Evolutionary conservation across 2,329 filamentous ascomycete genomes (phyloP), one percentile per base, ranked within the genome.

Genomic region (Huntiella omanensis): DNA sequence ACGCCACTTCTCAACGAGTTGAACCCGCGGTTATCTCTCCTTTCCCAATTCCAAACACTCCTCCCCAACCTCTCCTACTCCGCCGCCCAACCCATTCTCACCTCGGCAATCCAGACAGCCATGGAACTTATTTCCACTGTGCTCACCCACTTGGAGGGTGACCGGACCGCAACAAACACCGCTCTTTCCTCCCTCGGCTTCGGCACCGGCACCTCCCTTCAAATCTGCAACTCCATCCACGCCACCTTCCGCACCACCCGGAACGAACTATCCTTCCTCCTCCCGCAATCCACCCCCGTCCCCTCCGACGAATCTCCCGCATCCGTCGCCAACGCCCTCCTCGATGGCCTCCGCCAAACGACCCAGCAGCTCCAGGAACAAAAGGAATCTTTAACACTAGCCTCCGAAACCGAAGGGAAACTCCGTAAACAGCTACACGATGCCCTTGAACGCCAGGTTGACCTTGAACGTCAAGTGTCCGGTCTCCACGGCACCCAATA

Each of bases 211-310:
- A 67, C 72, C 49, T 64, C 67, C 0, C 47, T 58, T n/a, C 66
- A 68, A n/a, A 65, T 71, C 48, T 54, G 77, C 5, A 50, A 60
- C 1, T 62, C 66, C 0, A 63, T 79, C 10, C 56, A 63, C 0
- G 51, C 61, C 2, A 64, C 67, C 2, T 71, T 79, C 58, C 69
- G 73, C 15, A 57, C 67, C 2, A 74, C 73, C 1, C 67, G 75
- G 1, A 59, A 77, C 0, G 73, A 78, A 52, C 66, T 78, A 2
- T 75, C 78, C 56, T 77, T 77, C 53, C 63, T 77, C 15, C 70
- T 67, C 0, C 74, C 74, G 0, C 74, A 73, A 4, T 74, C 78
- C 55, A 60, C 69, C n/a, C 54, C 64, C 0, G 62, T 75, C 0
- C 70, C 72, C 0, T 59, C 75, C 0, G 65, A 64, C 0, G 66